Evolutionary conservation across 192 early-diverging fungal genomes (phyloP), one percentile per base, ranked within the genome.

Genomic region (Backusella tuberculispora): DNA sequence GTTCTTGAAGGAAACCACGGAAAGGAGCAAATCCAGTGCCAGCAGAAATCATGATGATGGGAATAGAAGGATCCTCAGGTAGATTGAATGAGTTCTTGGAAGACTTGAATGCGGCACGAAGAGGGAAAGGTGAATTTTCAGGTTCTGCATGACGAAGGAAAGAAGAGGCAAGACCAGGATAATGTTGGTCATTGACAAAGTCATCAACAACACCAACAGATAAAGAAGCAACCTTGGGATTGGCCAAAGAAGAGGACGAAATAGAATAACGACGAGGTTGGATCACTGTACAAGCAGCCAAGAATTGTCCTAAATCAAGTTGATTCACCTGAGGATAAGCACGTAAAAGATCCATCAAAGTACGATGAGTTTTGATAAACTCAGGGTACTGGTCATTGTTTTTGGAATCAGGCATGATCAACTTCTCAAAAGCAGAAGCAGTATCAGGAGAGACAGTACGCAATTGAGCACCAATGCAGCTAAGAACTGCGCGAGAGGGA

Each of bases 1-100:
- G 81, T 41, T 82, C 81, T 63, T 82, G 76, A 14, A 99, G 81
- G 79, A 98, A 98, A 8, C 94, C 92, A 38, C 95, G 82, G 76
- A 99, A 98, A 0, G 98, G 96, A 15, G 96, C 90, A 12, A 99
- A 87, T 6, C 98, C 98, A 1, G 98, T 98, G 26, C 97, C 98
- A 2, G 97, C 93, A 2, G 89, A 90, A 41, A 98, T 90, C 91
- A 98, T 92, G 40, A 98, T 87, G 0, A 97, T 82, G 0, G 95
- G 93, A 14, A 74, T 84, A 10, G 72, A 71, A 26, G 78, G 72
- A 53, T 87, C 84, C 0, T 65, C 70, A 19, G 93, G 93, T 77
- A 97, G 80, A 5, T 74, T 77, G 84, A 96, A 97, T 5, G 77
- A 69, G 26, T 29, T 44, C 68, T 78, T 78, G 73, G 69, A 71